phyloP scores from a whole-genome alignment of 805 yeast species.

The Zygotorulaspora chibaensis region DNA sequence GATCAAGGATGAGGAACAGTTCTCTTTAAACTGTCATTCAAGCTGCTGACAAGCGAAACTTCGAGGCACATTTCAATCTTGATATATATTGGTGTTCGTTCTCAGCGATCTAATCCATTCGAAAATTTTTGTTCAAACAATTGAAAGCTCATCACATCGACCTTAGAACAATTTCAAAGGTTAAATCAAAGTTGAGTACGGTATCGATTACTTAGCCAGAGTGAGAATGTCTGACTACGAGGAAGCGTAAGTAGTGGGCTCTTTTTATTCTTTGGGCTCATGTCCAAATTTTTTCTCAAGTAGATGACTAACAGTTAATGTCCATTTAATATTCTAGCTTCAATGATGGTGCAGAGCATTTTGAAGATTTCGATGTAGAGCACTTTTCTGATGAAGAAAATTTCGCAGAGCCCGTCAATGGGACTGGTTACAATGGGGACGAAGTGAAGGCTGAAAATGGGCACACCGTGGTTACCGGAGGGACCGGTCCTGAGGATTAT shows the following conservation, averaged over 20 bases:
- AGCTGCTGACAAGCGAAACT: too few relatives aligned
- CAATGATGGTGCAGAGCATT: constrained; percentile 66
- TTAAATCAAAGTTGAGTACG: too few relatives aligned
- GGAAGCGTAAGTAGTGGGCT: constrained; percentile 38
- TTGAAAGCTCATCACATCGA: neutral
- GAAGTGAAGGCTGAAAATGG: constrained; percentile 56
- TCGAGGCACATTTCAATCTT: too few relatives aligned
- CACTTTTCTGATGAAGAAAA: constrained; percentile 74
- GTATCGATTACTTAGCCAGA: neutral
- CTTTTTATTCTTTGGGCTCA: neutral
- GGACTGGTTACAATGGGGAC: constrained; percentile 33
- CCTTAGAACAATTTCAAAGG: neutral
- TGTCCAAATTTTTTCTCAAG: neutral
- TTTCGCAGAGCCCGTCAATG: constrained; percentile 35
- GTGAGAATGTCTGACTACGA: constrained; percentile 52
- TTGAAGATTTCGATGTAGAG: constrained; percentile 80
- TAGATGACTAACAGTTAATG: constrained; percentile 7
- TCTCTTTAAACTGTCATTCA: too few relatives aligned
- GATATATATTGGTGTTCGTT: too few relatives aligned
- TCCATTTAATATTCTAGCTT: constrained; percentile 36
- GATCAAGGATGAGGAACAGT: neutral
- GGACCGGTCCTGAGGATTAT: constrained; percentile 55
- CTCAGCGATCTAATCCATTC: too few relatives aligned
- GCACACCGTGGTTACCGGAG: constrained; percentile 66
- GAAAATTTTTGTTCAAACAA: neutral